Base-by-base conservation (phyloP, 2,329 filamentous ascomycete species). In the Chlorencoelia australis region DNA sequence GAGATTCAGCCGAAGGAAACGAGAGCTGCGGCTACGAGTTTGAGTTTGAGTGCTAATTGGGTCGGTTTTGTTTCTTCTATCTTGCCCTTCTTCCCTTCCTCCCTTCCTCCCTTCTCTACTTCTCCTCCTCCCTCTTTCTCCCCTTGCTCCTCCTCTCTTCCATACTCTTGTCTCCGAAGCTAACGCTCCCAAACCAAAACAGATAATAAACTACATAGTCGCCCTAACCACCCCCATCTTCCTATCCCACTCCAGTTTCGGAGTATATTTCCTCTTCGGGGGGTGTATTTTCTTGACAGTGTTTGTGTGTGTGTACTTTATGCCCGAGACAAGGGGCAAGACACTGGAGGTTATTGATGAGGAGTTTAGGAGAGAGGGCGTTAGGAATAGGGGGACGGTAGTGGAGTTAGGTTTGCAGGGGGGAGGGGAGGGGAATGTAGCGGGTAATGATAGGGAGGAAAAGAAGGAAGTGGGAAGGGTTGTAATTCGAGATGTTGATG, bases 1-100 rank as follows among this genome's bases (percentile, higher is more conserved):
- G 73, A 78, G 54, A 75, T 76, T 24, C 72, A 76, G 44, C 70
- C 71, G 0, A 59, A 63, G 3, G 57, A 65, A 25, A 75, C 70
- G 0, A 60, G 73, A 4, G 72, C 71, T 1, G 64, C 66, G 0
- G 72, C 70, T 4, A 72, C 66, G 9, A 67, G 64, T 37, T 45
- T 75, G 4, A 69, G 67, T 0, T 62, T 69, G 46, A 61, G 62
- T 4, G 56, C 59, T 14, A 67, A 66, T 33, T 68, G 64, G 51
- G 52, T 59, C 29, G 41, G n/a, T n/a, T n/a, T n/a, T n/a, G n/a
- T n/a, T n/a, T n/a, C n/a, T n/a, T n/a, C n/a, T n/a, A n/a, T n/a
- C n/a, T n/a, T n/a, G n/a, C n/a, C n/a, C n/a, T n/a, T n/a, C 51
- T 25, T 18, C 21, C 20, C 14, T 4, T 26, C 15, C 25, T 19